Conservation (phyloP, 2,329 filamentous ascomycete genomes). For the Fusarium stilboides region DNA sequence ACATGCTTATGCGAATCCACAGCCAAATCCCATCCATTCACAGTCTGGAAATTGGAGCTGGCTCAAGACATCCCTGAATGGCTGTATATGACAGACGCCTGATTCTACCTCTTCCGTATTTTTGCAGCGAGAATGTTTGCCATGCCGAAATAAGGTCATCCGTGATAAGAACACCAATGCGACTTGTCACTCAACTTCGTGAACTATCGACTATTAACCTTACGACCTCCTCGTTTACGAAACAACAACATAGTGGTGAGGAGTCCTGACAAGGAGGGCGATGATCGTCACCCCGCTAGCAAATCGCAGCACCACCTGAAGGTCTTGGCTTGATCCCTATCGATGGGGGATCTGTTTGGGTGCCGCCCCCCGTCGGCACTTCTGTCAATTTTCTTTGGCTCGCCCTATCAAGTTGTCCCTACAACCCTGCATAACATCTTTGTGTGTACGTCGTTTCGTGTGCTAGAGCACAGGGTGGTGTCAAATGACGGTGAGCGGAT, state of each 20-base stretch:
- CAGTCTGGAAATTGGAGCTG: conserved; percentile 2
- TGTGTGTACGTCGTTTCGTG: conserved; percentile 30
- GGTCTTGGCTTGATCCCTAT: conserved; percentile 41
- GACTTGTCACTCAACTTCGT: neutral
- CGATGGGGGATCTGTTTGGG: conserved; percentile 38
- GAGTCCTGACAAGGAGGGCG: conserved; percentile 16
- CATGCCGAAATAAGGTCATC: neutral
- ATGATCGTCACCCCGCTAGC: conserved; percentile 33
- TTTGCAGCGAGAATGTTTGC: neutral
- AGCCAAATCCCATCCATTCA: conserved; percentile 30
- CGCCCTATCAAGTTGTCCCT: conserved; percentile 32
- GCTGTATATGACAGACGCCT: conserved; percentile 4
- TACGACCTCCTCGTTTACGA: neutral
- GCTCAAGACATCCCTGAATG: neutral
- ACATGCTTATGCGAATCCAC: conserved; percentile 38
- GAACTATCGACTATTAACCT: neutral
- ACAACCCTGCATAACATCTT: conserved; percentile 44
- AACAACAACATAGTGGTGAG: conserved; percentile 5
- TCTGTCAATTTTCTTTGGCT: conserved; percentile 35
- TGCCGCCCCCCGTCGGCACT: conserved; percentile 46
- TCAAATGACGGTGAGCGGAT: conserved; percentile 49
- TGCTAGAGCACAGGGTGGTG: conserved; percentile 30
- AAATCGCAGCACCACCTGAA: conserved; percentile 34
- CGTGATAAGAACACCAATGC: neutral
- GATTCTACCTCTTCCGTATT: conserved; percentile 1